These are phyloP conservation scores for Pleomassaria siparia DNA, from an alignment of 2,329 filamentous ascomycete species.

Conservation along the genomic window DNA sequence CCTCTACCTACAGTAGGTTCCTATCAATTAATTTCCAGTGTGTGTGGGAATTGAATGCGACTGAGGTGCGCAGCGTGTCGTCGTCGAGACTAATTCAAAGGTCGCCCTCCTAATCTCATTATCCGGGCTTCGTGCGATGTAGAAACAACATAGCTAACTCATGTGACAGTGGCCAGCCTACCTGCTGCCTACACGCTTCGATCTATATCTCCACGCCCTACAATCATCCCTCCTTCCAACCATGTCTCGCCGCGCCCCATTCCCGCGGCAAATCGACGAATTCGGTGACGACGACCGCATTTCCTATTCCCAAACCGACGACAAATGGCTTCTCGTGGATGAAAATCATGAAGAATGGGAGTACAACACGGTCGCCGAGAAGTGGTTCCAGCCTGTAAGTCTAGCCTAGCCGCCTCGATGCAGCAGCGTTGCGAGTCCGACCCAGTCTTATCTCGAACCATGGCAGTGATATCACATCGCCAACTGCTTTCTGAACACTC, in stretches of 20 bases:
- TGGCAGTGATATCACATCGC: neutral
- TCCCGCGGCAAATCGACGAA: constrained; percentile 10
- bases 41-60: too few species aligned
- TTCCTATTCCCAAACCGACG: constrained; percentile 80
- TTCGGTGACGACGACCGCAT: constrained; percentile 43
- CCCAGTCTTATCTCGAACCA: neutral
- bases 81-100: too few species aligned
- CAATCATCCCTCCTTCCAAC: constrained; percentile 4
- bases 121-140: neutral
- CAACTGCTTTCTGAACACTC: neutral
- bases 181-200: neutral
- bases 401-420: neutral
- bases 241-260: constrained; percentile 1
- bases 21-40: too few species aligned
- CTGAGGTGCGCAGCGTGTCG: too few species aligned
- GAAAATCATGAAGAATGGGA: constrained; percentile 84
- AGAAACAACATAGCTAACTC: neutral
- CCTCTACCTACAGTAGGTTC: too few species aligned
- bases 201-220: neutral
- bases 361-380: constrained; percentile 69
- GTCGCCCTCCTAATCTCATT: neutral
- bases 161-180: neutral
- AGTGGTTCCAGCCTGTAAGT: constrained; percentile 71
- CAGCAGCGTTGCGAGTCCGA: neutral
- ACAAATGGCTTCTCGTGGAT: constrained; percentile 80